Evolutionary conservation across 306 rosid species (phyloP).

Genomic region (Medicago truncatula): DNA sequence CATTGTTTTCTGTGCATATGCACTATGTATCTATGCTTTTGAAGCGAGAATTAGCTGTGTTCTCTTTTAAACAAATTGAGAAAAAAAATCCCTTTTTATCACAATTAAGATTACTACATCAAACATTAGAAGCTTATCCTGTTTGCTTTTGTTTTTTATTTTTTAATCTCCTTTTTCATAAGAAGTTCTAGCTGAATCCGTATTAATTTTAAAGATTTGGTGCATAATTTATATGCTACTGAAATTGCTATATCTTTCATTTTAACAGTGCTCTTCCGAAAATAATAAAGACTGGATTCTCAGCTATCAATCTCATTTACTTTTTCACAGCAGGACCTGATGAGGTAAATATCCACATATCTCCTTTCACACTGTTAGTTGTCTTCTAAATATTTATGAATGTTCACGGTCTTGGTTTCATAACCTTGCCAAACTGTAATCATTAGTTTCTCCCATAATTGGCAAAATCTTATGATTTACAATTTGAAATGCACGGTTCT

Average conservation of each 20-base stretch:
- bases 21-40: background rate
- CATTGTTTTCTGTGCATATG: background rate
- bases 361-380: conserved; percentile 13
- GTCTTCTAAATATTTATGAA: conserved; percentile 1
- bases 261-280: conserved; percentile 82
- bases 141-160: conserved; percentile 25
- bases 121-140: background rate
- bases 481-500: background rate
- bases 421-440: background rate
- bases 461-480: background rate
- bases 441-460: conserved; percentile 8
- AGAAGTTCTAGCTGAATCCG: background rate
- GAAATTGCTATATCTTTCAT: conserved; percentile 40
- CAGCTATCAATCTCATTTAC: conserved; percentile 98
- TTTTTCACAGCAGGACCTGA: conserved; percentile 99
- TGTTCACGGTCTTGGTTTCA: background rate
- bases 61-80: conserved; percentile 2
- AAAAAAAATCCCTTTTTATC: background rate
- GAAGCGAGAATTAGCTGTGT: background rate
- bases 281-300: conserved; percentile 96
- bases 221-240: conserved; percentile 28
- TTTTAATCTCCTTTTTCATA: conserved; percentile 6
- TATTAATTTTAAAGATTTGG: conserved; percentile 16
- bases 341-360: conserved; percentile 65
- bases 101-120: conserved; percentile 8